These are phyloP conservation scores for Lentinula boryana DNA, from an alignment of 768 basidiomycete species.

Conservation along the genomic window DNA sequence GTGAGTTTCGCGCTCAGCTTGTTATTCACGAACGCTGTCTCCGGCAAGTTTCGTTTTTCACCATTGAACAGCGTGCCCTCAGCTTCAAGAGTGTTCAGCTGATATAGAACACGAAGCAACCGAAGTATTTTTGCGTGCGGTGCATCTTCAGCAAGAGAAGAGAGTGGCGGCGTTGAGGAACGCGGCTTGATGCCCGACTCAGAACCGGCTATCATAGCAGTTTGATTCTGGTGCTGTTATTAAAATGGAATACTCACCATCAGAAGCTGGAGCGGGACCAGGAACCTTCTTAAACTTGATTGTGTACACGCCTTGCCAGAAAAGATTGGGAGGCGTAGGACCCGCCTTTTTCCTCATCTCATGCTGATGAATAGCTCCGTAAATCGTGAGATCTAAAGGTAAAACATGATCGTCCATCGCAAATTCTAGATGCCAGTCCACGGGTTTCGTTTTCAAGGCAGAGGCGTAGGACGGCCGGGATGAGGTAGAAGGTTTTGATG, in stretches of 20 bases:
- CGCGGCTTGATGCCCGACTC: slow-evolving; percentile 45
- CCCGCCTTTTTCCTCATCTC: slow-evolving; percentile 73
- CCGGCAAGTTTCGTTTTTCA: slow-evolving; percentile 57
- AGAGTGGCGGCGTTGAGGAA: slow-evolving; percentile 61
- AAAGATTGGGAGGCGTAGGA: slow-evolving; percentile 56
- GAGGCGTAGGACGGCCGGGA: slow-evolving; percentile 81
- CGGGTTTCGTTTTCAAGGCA: slow-evolving; percentile 87
- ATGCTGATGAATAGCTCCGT: slow-evolving; percentile 93
- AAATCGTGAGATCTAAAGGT: slow-evolving; percentile 86
- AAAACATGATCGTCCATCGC: slow-evolving; percentile 85
- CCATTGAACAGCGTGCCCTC: slow-evolving; percentile 49
- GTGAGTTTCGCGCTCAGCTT: slow-evolving; percentile 98
- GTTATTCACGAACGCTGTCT: slow-evolving; percentile 92
- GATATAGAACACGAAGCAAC: slow-evolving; percentile 81
- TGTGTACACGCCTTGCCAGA: slow-evolving; percentile 89
- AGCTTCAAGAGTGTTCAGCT: slow-evolving; percentile 68
- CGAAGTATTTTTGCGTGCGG: slow-evolving; percentile 88
- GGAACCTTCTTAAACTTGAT: slow-evolving; percentile 90
- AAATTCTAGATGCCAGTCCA: slow-evolving; percentile 97
- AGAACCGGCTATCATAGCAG: slow-evolving; percentile 29
- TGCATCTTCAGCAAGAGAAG: slow-evolving; percentile 79
- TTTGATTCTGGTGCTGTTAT: neutral
- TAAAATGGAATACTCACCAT: slow-evolving; percentile 37
- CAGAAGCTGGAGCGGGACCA: slow-evolving; percentile 66
- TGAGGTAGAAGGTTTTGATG: slow-evolving; percentile 20